Evolutionary conservation across 2,329 filamentous ascomycete genomes (phyloP), one percentile per base, ranked within the genome.

Genomic region (Teratosphaeriaceae sp.): DNA sequence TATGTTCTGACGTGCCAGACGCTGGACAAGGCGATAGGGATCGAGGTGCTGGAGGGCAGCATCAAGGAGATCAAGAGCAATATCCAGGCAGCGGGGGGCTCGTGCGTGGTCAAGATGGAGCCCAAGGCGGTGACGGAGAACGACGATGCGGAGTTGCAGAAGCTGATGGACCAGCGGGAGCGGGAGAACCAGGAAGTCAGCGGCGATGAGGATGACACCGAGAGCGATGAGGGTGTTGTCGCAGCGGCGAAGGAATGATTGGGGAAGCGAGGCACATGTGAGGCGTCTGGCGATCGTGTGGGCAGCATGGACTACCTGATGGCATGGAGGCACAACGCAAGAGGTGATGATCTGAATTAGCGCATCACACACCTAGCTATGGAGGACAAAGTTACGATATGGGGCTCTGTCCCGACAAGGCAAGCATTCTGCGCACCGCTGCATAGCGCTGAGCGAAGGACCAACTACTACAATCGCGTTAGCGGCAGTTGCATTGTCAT

Each of bases 71-170:
- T 98, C 58, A 78, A 84, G 58, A 77, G 72, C 61, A 88, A 77
- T 66, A 98, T 98, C 63, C 79, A 82, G 63, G 74, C 68, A 35
- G 78, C 85, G 1, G 85, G 85, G 42, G 92, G 92, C 48, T 81
- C 80, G 62, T 84, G 90, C 61, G 78, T 83, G 33, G 84, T 96
- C 57, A 95, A 94, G 80, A 98, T 98, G 92, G 89, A 92, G 60
- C 92, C 92, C 55, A 97, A 97, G 81, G 92, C 94, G 3, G 92
- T 98, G 49, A 98, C 92, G 1, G 94, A 97, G 76, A 94, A 88
- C 66, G 94, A 98, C 60, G 92, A 98, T 62, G 92, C 90, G 20
- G 89, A 96, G 69, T 75, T 98, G 53, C 88, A 96, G 67, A 92
- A 90, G 40, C 78, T 98, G 53, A 98, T 98, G 92, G 92, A 97